phyloP scores from a whole-genome alignment of 2,329 filamentous ascomycete species.

The Dothidotthia symphoricarpi region DNA sequence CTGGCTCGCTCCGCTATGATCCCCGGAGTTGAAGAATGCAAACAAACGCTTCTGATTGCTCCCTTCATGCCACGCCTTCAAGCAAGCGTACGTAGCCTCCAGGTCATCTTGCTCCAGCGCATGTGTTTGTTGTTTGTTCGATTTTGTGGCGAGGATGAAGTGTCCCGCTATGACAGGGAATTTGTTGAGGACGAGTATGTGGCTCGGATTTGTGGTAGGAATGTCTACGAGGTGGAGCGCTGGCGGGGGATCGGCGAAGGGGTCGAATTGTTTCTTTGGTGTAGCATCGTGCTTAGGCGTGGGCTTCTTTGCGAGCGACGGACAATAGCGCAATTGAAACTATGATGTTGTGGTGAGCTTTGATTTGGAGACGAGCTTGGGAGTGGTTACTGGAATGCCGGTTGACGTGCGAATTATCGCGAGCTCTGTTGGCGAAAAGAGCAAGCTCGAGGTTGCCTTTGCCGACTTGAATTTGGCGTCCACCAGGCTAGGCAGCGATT shows the following conservation, averaged over 20 bases:
- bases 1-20: constrained; percentile 68
- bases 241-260: constrained; percentile 61
- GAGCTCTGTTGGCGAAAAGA: constrained; percentile 44
- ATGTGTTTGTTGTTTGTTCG: constrained; percentile 63
- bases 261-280: constrained; percentile 48
- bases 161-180: constrained; percentile 70
- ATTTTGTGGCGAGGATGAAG: constrained; percentile 68
- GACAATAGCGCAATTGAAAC: constrained; percentile 73
- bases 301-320: constrained; percentile 66
- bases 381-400: constrained; percentile 39
- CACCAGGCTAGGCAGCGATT: constrained; percentile 39
- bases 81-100: constrained; percentile 60
- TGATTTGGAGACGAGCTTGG: constrained; percentile 1
- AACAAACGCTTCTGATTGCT: constrained; percentile 49
- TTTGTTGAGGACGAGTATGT: constrained; percentile 71
- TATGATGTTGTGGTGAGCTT: constrained; percentile 38
- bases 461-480: constrained; percentile 40
- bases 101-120: constrained; percentile 62
- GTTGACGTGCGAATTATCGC: constrained; percentile 39
- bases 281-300: constrained; percentile 41
- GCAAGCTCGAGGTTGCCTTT: constrained; percentile 34
- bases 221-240: constrained; percentile 57
- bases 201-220: constrained; percentile 44
- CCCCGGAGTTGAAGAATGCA: constrained; percentile 69
- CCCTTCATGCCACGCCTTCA: constrained; percentile 54